Conservation (phyloP, 352 stramenopile genomes). For the Aphanomyces euteiches region DNA sequence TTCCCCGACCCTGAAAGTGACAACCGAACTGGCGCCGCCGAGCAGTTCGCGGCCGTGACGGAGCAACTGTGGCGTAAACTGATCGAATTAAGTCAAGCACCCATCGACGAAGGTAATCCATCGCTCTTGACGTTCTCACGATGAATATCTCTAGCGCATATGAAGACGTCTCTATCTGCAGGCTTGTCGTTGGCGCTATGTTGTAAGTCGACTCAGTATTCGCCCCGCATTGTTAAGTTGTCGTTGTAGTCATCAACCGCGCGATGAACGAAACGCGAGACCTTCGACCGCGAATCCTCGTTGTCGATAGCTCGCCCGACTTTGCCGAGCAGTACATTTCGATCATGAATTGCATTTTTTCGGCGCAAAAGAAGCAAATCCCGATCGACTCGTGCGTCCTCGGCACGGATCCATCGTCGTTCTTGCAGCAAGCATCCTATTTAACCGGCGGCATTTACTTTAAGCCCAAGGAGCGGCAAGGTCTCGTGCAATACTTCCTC, state of each 20-base stretch:
- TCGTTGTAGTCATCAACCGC: constrained; percentile 76
- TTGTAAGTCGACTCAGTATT: constrained; percentile 46
- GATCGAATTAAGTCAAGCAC: constrained; percentile 48
- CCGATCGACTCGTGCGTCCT: constrained; percentile 80
- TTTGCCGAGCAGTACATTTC: constrained; percentile 86
- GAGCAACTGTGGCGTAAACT: constrained; percentile 66
- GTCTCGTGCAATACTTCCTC: constrained; percentile 79
- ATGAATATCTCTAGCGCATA: constrained; percentile 35
- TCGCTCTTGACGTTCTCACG: background rate
- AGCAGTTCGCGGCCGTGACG: constrained; percentile 72
- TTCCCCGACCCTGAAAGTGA: constrained; percentile 65
- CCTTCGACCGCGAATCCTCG: constrained; percentile 71
- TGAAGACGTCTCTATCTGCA: constrained; percentile 65
- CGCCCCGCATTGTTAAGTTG: background rate
- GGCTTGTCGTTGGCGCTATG: constrained; percentile 74
- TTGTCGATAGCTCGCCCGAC: constrained; percentile 79
- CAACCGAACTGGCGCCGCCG: constrained; percentile 58
- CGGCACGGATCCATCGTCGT: constrained; percentile 66
- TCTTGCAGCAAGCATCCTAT: constrained; percentile 86
- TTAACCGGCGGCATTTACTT: constrained; percentile 85
- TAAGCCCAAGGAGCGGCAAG: constrained; percentile 63
- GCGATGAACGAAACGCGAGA: constrained; percentile 74
- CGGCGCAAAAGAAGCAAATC: constrained; percentile 81
- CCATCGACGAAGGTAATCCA: constrained; percentile 36
- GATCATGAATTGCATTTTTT: constrained; percentile 89